A percentile compares a stretch with the other conserved stretches of the same genome.
Conservation (phyloP, 176 grass and related monocot species). For the Cocos nucifera region DNA sequence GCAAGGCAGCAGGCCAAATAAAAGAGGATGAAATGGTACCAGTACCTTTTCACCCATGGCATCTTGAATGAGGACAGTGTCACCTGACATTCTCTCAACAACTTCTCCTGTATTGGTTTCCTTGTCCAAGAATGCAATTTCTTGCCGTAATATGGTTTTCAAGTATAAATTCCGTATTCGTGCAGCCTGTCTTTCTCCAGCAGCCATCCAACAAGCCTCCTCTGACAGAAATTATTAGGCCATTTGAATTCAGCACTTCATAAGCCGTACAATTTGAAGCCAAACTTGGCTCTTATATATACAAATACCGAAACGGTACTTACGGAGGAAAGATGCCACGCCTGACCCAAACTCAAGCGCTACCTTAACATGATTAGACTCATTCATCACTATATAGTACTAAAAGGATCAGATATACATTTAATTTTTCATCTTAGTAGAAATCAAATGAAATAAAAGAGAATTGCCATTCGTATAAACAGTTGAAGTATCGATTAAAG, state of each 20-base stretch:
- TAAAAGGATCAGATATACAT: no score
- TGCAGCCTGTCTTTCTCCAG: neutral
- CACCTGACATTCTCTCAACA: constrained; percentile 87
- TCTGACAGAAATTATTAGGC: neutral
- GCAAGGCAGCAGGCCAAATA: neutral
- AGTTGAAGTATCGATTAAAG: no score
- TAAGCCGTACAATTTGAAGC: neutral
- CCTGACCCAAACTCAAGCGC: constrained; percentile 64
- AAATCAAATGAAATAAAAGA: no score
- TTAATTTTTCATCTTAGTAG: no score
- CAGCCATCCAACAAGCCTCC: constrained; percentile 6
- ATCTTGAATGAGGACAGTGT: no score
- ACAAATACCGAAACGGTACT: constrained; percentile 21
- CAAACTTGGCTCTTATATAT: no score
- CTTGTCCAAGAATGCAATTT: constrained; percentile 37
- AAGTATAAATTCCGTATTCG: constrained; percentile 21
- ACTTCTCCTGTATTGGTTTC: constrained; percentile 27
- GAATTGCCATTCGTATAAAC: no score
- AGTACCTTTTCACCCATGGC: constrained; percentile 98
- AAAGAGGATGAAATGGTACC: neutral
- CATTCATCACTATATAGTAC: neutral
- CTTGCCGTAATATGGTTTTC: constrained; percentile 86
- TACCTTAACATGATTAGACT: constrained; percentile 22
- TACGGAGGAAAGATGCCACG: constrained; percentile 84
- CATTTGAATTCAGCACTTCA: neutral